Evolutionary conservation across 768 basidiomycete species (phyloP), one percentile per base, ranked within the genome.

Genomic region (Panus rudis): DNA sequence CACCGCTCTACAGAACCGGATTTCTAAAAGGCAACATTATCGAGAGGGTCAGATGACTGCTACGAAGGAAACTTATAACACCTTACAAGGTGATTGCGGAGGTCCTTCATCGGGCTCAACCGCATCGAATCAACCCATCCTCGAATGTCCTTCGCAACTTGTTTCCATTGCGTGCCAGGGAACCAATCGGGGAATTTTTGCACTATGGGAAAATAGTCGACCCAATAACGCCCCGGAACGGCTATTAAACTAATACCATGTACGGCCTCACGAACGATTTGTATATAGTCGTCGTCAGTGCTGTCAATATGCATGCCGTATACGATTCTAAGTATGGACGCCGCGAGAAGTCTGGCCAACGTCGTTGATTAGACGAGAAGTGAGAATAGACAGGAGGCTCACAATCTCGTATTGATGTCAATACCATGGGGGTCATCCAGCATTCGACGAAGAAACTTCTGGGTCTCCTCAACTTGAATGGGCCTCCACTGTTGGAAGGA

Each of bases 231-330:
- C n/a, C 33, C 33, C 7, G 33, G 33, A 5, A 25, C n/a, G 33
- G 33, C 6, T 7, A 20, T 20, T 35, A 37, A 17, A 6, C 8
- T 35, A 22, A 69, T 46, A 3, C 53, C 50, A 1, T 59, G 44
- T 4, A 64, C 48, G 4, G 68, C 66, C 10, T 62, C 49, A 20
- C 70, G 63, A 1, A 67, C 70, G 5, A 66, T 48, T 0, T 50
- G 42, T 21, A 78, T 56, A 47, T 63, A 67, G 1, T 71, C 67
- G 48, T 76, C 75, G 37, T 68, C 51, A 3, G 47, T 7, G 16
- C 8, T 35, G 6, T 8, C 21, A 7, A 31, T 25, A 3, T 39
- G 27, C 4, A 37, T 6, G 3, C 37, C 37, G 16, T 45, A 39
- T 3, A 39, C 19, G 25, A 45, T 25, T 10, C 22, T 20, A 4